Base-by-base conservation (phyloP, 192 early-diverging fungal species). In the Allomyces macrogynus region DNA sequence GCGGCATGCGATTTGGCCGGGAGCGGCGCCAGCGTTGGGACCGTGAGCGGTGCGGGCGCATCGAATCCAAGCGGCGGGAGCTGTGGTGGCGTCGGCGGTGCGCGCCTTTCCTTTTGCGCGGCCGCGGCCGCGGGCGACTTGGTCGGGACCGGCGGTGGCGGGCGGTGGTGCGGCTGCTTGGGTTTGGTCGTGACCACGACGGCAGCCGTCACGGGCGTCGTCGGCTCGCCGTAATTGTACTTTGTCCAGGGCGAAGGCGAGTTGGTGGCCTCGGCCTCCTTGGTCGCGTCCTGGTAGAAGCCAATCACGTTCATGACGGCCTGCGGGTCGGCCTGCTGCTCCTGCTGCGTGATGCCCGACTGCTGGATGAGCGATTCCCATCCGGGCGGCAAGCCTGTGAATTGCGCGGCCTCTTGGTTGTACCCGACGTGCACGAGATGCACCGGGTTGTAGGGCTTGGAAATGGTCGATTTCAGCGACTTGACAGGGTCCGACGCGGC, bases 361-460 rank as follows among this genome's bases (percentile, higher is more conserved):
- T 95, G 88, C 69, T 88, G 84, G 32, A 98, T 79, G 74, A 98
- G 77, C 27, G 84, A 78, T 40, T 90, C 86, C 93, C 95, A 98
- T 75, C 93, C 89, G 70, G 86, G 82, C 24, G 95, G 95, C 60
- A 98, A 72, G 54, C 95, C 95, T 43, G 88, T 89, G 66, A 91
- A 91, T 78, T 98, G 92, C 49, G 92, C 93, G 43, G 91, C 94
- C 63, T 91, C 91, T 66, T 87, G 86, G 73, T 98, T 93, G 73
- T 90, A 98, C 9, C 95, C 95, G 61, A 97, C 95, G 72, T 98
- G 95, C 23, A 93, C 96, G 60, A 98, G 79, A 76, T 98, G 95
- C 49, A 94, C 87, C 20, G 95, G 87, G 71, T 96, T 96, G 76
- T 90, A 98, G 4, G 95, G 95, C 24, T 83, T 82, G 18, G 91